Evolutionary conservation across 1,139 yeast genomes (phyloP), one percentile per base, ranked within the genome.

Genomic region (Geotrichum cucujoidarum): DNA sequence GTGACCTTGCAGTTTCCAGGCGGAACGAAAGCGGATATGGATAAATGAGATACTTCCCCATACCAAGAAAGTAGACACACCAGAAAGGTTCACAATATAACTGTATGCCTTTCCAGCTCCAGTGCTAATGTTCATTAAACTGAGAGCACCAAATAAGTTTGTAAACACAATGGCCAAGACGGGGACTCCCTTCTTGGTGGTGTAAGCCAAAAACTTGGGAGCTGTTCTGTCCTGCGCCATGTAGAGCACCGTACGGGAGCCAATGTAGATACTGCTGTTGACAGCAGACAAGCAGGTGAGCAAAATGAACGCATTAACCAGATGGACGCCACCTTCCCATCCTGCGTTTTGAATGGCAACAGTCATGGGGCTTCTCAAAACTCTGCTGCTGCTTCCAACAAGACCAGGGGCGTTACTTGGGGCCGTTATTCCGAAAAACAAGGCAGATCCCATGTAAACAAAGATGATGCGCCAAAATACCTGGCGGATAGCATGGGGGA

Each of bases 401-500:
- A 63, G 71, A 56, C 57, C 63, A 2, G 79, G 76, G 60, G 87
- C 92, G 58, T 85, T 73, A 62, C 67, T 88, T 38, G 97, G 95
- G 43, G 88, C 90, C 51, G 86, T 73, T 58, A 88, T 67, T 25
- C 97, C 96, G 62, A 87, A 77, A 69, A 89, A 85, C 61, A 89
- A 75, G 57, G 89, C 76, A 11, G 90, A 81, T 14, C 84, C 73
- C 61, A 90, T 80, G 74, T 86, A 90, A 64, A 90, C 85, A 50
- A 88, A 70, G 55, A 86, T 66, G 57, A 90, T 87, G 68, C 97
- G 78, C 70, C 80, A 76, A 57, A 88, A 78, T 32, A 88, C 95
- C 62, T 85, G 85, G 60, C 82, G 78, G 60, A 87, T 85, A 29
- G 96, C 96, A 52, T 76, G 75, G 50, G 96, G 96, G 46, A 90